Conservation (phyloP, 78 protist genomes). For the Dictyostelium firmibasis region DNA sequence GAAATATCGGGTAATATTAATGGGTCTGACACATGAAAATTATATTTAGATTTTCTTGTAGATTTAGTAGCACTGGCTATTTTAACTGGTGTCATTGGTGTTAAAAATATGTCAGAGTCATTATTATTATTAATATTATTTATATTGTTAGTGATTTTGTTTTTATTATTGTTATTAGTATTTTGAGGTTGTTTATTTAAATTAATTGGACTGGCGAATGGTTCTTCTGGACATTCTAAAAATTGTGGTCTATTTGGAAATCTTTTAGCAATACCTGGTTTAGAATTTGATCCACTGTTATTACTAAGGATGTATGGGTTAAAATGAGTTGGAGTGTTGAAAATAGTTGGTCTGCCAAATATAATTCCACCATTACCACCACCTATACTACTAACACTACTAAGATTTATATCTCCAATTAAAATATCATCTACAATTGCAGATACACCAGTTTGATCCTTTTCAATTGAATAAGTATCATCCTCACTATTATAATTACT, state of each 20-base stretch:
- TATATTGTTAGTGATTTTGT: not conserved
- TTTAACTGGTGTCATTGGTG: not conserved
- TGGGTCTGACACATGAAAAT: not conserved
- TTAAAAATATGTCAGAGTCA: not conserved
- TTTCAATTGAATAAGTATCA: slow-evolving; percentile 6
- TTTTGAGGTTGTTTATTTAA: not conserved
- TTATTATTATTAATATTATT: not conserved
- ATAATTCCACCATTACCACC: not conserved
- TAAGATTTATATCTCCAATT: slow-evolving; percentile 4
- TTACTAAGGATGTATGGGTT: not conserved
- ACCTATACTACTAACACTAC: slow-evolving; percentile 8
- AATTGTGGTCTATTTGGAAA: not conserved
- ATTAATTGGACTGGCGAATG: not conserved
- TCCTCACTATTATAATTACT: not conserved
- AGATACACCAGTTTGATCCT: slow-evolving; percentile 3
- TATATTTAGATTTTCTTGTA: not conserved
- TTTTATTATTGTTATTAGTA: too few species aligned
- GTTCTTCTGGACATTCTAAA: not conserved
- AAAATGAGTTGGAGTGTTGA: not conserved
- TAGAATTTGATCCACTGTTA: not conserved
- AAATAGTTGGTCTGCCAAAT: not conserved
- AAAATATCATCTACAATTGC: not conserved
- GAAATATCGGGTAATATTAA: not conserved
- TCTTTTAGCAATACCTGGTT: not conserved
- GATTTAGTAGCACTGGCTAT: not conserved